A percentile compares a stretch with the other conserved stretches of the same genome.
phyloP scores from a whole-genome alignment of 305 asterid species.

The Fraxinus baroniana region DNA sequence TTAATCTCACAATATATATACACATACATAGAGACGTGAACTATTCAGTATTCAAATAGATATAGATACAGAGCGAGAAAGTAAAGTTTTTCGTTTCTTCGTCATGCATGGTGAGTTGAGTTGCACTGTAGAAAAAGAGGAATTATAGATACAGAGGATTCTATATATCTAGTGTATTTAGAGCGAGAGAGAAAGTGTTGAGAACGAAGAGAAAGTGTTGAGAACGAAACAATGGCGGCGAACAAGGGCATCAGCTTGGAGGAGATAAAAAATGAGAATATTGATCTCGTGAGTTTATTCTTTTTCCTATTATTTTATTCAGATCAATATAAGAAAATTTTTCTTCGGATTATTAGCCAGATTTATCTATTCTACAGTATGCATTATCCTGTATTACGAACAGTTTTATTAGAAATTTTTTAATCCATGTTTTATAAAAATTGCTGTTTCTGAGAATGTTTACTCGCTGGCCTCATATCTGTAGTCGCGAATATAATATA shows the following conservation, averaged over 20 bases:
- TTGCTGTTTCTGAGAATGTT: neutral
- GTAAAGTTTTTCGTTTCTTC: neutral
- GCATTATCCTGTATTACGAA: neutral
- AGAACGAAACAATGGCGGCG: slow-evolving; percentile 36
- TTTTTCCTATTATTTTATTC: neutral
- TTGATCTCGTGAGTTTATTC: slow-evolving; percentile 46
- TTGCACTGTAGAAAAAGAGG: neutral
- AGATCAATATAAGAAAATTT: neutral
- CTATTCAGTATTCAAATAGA: neutral
- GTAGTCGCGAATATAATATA: neutral
- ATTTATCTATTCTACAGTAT: neutral
- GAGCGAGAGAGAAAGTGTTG: neutral
- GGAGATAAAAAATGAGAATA: slow-evolving; percentile 43
- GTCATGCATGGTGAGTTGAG: neutral
- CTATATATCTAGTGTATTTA: neutral
- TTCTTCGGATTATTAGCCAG: neutral
- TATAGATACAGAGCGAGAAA: neutral
- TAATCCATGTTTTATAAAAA: neutral
- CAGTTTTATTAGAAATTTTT: neutral
- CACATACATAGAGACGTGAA: neutral
- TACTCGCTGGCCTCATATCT: neutral
- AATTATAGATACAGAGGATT: neutral
- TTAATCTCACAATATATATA: neutral
- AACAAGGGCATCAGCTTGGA: slow-evolving; percentile 48
- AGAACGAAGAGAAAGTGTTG: neutral